phyloP scores from a whole-genome alignment of 805 yeast genomes.

The Brettanomyces sp. region DNA sequence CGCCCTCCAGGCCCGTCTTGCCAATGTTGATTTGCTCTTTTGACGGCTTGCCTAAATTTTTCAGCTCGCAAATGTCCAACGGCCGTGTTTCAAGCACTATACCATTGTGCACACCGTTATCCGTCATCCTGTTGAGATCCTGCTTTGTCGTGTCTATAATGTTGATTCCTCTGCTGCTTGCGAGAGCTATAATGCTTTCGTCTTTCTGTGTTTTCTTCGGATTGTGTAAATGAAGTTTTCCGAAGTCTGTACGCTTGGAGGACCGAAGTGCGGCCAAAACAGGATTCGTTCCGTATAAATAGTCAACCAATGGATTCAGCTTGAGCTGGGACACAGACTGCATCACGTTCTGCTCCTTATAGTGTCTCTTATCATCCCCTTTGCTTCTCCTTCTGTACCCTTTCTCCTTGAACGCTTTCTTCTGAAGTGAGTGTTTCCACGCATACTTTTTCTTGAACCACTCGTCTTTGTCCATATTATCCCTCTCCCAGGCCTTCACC shows the following conservation, averaged over 20 bases:
- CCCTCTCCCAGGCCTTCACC: constrained; percentile 59
- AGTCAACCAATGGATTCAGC: constrained; percentile 48
- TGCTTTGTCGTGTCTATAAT: constrained; percentile 28
- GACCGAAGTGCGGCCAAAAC: constrained; percentile 62
- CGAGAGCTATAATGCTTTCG: constrained; percentile 36
- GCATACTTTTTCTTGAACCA: constrained; percentile 58
- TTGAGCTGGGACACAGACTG: constrained; percentile 10
- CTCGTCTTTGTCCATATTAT: constrained; percentile 49
- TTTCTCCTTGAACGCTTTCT: constrained; percentile 15
- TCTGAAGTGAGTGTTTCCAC: constrained; percentile 51
- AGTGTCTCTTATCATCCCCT: constrained; percentile 2
- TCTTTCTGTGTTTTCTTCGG: constrained; percentile 20
- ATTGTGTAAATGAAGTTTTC: constrained; percentile 40
- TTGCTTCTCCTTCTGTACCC: constrained; percentile 2
- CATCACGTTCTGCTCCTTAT: constrained; percentile 5
- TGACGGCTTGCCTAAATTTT: neutral
- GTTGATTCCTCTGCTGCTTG: constrained; percentile 33
- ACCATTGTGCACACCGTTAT: constrained; percentile 74
- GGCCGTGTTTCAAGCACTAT: constrained; percentile 62
- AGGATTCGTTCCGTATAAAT: constrained; percentile 67
- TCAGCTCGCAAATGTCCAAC: constrained; percentile 26
- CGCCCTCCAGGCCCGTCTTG: neutral
- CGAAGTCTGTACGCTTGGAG: constrained; percentile 42
- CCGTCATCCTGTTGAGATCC: constrained; percentile 50
- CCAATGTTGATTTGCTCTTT: constrained; percentile 3